phyloP scores from a whole-genome alignment of 2,329 filamentous ascomycete species.

The Pseudocercospora cruenta region DNA sequence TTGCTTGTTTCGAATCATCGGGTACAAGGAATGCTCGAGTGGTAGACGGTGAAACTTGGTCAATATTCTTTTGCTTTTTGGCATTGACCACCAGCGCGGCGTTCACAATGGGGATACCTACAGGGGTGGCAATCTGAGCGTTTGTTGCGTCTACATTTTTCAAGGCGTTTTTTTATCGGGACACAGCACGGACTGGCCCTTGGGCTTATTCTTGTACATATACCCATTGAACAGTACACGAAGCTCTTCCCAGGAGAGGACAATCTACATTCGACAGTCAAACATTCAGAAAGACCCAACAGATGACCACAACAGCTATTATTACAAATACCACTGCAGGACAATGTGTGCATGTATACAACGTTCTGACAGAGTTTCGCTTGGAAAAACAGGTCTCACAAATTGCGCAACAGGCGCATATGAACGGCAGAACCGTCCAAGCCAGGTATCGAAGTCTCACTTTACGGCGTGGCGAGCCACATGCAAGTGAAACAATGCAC shows the following conservation, averaged over 20 bases:
- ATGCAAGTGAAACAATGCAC: neutral
- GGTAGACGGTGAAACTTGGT: neutral
- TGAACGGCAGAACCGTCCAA: neutral
- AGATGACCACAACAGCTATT: neutral
- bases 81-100: conserved; percentile 2
- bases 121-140: conserved; percentile 5
- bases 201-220: conserved; percentile 5
- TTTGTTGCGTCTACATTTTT: neutral
- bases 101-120: conserved; percentile 1
- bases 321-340: conserved; percentile 1
- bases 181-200: neutral
- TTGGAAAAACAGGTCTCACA: conserved; percentile 16
- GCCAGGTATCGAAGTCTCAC: neutral
- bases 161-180: neutral
- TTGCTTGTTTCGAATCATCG: neutral
- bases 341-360: conserved; percentile 11
- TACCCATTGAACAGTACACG: conserved; percentile 17
- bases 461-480: neutral
- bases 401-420: conserved; percentile 23
- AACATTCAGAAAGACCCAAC: too few relatives aligned
- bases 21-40: neutral
- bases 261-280: neutral
- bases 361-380: conserved; percentile 20
- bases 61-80: neutral
- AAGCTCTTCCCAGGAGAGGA: neutral